Conservation (phyloP, 768 basidiomycete genomes). For the Hypholoma sublateritium region DNA sequence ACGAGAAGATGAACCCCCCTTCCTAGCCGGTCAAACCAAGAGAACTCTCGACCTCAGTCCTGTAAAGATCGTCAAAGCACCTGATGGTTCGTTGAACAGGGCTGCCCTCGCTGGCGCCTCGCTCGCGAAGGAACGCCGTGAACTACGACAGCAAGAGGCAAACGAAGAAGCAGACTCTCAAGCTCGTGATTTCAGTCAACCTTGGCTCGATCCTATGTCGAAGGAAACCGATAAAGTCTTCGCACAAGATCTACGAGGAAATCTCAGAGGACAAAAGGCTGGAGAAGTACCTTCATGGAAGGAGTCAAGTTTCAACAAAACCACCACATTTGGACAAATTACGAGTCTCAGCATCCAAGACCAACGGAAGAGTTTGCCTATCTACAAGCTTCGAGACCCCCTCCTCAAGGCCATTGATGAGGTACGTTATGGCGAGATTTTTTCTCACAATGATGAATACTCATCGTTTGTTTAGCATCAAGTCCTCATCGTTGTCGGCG, state of each 20-base stretch:
- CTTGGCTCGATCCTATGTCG: conserved; percentile 99
- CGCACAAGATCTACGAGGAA: conserved; percentile 88
- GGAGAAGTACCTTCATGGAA: conserved; percentile 89
- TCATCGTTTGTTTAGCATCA: conserved; percentile 64
- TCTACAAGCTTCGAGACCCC: conserved; percentile 91
- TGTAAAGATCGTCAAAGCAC: conserved; percentile 97
- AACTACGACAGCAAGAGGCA: conserved; percentile 89
- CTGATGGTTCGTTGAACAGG: conserved; percentile 94
- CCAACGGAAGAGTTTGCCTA: conserved; percentile 87
- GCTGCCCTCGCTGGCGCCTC: conserved; percentile 94
- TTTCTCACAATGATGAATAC: conserved; percentile 1
- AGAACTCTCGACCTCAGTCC: conserved; percentile 93
- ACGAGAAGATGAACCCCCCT: conserved; percentile 94
- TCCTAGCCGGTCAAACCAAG: conserved; percentile 95
- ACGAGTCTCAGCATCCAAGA: conserved; percentile 90
- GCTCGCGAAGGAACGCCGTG: conserved; percentile 91
- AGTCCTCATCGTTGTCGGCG: conserved; percentile 96
- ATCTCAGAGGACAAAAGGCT: conserved; percentile 79
- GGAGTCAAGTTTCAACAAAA: conserved; percentile 90
- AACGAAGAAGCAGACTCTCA: conserved; percentile 95
- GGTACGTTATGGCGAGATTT: conserved; percentile 44
- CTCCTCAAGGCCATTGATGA: conserved; percentile 87
- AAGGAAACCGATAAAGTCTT: conserved; percentile 83
- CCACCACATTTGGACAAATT: conserved; percentile 93
- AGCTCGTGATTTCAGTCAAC: conserved; percentile 90